Percentiles rank a stretch among this genome's conserved stretches.
Conservation (phyloP, 768 basidiomycete species). For the Mycena kentingensis region DNA sequence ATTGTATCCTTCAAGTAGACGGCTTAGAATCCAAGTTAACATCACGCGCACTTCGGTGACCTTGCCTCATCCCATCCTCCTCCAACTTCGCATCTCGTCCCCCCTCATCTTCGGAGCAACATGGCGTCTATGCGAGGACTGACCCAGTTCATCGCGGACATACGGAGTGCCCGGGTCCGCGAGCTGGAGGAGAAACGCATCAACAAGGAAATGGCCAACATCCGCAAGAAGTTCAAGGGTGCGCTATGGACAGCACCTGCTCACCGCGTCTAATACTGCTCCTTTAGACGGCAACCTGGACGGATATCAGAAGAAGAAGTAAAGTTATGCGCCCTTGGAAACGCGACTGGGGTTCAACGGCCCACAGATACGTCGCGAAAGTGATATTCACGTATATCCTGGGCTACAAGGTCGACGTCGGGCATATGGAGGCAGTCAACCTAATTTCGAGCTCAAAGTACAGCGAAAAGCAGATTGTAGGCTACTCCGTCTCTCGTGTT, state of each 20-base stretch:
- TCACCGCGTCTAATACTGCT: conserved; percentile 8
- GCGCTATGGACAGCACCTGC: neutral
- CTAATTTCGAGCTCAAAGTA: conserved; percentile 94
- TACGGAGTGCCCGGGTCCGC: conserved; percentile 93
- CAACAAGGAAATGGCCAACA: conserved; percentile 99
- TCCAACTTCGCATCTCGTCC: neutral
- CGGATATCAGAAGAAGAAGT: conserved; percentile 94
- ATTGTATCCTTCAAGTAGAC: too few relatives aligned
- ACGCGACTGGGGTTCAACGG: conserved; percentile 1
- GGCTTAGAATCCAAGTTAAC: too few relatives aligned
- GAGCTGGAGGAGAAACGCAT: conserved; percentile 98
- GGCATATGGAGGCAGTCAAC: conserved; percentile 99
- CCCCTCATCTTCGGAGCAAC: conserved; percentile 14
- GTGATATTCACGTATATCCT: conserved; percentile 99
- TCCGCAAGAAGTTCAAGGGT: conserved; percentile 99
- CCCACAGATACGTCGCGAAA: conserved; percentile 89
- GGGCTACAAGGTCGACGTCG: conserved; percentile 98
- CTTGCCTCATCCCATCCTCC: too few relatives aligned
- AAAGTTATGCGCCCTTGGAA: conserved; percentile 28
- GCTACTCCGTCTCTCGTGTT: conserved; percentile 30
- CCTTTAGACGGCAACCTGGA: conserved; percentile 77
- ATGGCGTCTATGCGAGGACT: conserved; percentile 96
- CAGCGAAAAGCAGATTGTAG: conserved; percentile 97
- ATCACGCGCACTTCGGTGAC: too few relatives aligned
- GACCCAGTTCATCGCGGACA: conserved; percentile 99